phyloP scores from a whole-genome alignment of 2,329 filamentous ascomycete genomes.

The Colletotrichum falcatum region DNA sequence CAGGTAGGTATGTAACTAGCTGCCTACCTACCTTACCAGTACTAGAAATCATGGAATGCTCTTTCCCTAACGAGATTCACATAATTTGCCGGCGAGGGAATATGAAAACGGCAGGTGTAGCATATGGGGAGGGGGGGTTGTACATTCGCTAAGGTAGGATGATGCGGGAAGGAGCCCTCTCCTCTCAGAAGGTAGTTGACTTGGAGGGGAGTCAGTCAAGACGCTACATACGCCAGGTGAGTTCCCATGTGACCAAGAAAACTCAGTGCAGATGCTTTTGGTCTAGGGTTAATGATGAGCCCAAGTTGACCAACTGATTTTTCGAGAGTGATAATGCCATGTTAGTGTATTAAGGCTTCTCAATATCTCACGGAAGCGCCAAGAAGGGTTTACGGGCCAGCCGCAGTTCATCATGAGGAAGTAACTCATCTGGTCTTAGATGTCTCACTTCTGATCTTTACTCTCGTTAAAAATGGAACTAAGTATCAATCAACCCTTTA shows the following conservation, averaged over 20 bases:
- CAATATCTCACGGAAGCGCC: no score
- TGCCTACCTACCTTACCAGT: no score
- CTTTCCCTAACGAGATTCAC: background rate
- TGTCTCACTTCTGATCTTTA: no score
- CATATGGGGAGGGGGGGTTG: background rate
- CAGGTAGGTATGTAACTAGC: no score
- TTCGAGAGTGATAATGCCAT: background rate
- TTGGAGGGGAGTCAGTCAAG: background rate
- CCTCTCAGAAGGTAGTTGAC: background rate
- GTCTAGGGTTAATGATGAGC: background rate
- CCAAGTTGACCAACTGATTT: background rate
- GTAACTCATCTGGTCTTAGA: background rate
- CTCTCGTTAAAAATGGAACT: background rate
- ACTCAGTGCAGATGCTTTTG: background rate
- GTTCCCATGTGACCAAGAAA: background rate
- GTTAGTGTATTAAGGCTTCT: background rate
- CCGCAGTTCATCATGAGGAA: background rate
- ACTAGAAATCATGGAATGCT: background rate
- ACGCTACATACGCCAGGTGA: background rate
- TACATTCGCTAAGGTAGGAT: background rate
- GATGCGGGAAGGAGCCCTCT: background rate
- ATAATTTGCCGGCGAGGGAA: background rate
- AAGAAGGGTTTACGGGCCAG: background rate
- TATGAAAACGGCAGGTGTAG: background rate
- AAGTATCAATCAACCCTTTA: background rate